Base-by-base conservation (phyloP, 257 asterid species). In the Linderniella brevidens region DNA sequence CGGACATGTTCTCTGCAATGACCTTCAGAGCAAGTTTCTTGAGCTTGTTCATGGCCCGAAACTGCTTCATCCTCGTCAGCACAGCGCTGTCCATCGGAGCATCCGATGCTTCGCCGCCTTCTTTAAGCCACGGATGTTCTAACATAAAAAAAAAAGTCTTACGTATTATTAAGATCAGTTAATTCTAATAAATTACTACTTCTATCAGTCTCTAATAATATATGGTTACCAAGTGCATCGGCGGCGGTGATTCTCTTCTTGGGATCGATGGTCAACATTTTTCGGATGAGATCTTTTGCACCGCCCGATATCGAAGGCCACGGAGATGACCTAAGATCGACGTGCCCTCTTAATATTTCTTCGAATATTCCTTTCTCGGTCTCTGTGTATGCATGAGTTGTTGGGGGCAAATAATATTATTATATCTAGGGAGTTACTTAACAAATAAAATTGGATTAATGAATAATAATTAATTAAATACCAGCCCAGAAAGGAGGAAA, bases 101-200 rank as follows among this genome's bases (percentile, higher is more conserved):
- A 18, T 84, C 95, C 2, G 98, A 80, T 58, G 96, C 98, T 11
- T 80, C 95, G 3, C 98, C 98, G 1, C 64, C 92, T 69, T 70
- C 67, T 69, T 67, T 81, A 51, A 88, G 85, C 98, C 98, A 88
- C 5, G 86, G 94, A 68, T 88, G 95, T 63, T 78, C 96, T 88
- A 71, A 25, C 32, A 13, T 64, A 43, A n/a, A 9, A 39, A 11
- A 39, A 39, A 11, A 37, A 37, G 40, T 11, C 8, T 37, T 37
- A 37, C 8, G 11, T 37, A 37, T 37, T 6, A 6, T 11, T 37
- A 37, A 37, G 8, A 37, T 37, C 8, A 37, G 40, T 37, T 39
- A 1, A 39, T 10, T 3, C 4, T 39, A 39, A 11, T 11, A 39
- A 13, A 39, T 13, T 39, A 37, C 11, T 37, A 6, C 11, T 37